Evolutionary conservation across 2,329 filamentous ascomycete genomes (phyloP).

Genomic region (Exserohilum turcica): DNA sequence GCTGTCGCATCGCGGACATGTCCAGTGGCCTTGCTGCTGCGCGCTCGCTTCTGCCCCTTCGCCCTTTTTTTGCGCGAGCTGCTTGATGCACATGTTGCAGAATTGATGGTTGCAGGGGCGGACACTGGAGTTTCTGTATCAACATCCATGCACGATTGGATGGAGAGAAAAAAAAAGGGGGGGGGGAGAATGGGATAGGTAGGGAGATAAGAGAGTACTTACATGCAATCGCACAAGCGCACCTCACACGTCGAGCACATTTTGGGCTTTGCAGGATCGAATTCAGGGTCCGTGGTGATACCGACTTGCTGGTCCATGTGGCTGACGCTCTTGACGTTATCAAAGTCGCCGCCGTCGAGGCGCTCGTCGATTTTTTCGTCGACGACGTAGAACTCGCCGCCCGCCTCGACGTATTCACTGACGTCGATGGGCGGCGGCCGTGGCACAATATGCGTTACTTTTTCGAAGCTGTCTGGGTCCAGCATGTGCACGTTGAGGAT

Average conservation of each 20-base stretch:
- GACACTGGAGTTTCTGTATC: neutral
- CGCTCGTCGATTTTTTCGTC: conserved; percentile 1
- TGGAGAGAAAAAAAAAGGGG: neutral
- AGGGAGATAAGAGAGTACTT: no score
- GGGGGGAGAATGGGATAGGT: neutral
- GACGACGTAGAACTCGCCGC: neutral
- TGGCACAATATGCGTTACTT: neutral
- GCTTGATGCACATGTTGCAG: neutral
- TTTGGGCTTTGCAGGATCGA: neutral
- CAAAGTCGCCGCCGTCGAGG: neutral
- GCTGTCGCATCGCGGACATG: neutral
- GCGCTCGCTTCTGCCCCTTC: neutral
- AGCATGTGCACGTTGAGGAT: conserved; percentile 3
- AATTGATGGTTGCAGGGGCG: neutral
- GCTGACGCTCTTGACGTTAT: neutral
- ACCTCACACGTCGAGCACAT: neutral
- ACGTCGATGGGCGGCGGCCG: neutral
- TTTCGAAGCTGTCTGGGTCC: neutral
- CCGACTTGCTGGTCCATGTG: conserved; percentile 2
- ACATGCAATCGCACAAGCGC: neutral
- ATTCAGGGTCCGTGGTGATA: neutral
- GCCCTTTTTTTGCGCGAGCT: neutral
- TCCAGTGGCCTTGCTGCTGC: neutral
- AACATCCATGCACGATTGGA: no score
- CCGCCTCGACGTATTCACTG: neutral